Evolutionary conservation across 768 basidiomycete species (phyloP), one percentile per base, ranked within the genome.

Genomic region (Panus rudis): DNA sequence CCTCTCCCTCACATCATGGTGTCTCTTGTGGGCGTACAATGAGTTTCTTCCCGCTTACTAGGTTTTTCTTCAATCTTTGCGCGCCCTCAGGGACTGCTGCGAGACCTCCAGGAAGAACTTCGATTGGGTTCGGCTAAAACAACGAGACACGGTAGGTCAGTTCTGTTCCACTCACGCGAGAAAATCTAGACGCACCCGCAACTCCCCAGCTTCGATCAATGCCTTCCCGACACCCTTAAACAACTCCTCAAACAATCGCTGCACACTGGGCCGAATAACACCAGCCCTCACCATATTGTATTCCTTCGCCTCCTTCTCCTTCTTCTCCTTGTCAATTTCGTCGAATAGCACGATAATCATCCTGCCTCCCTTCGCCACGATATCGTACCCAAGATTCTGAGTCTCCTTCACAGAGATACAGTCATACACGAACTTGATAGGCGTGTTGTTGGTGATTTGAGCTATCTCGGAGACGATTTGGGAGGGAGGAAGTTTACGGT

Each of bases 231-330:
- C n/a, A 11, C 12, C 24, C n/a, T n/a, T n/a, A n/a, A n/a, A n/a
- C n/a, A n/a, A n/a, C n/a, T n/a, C n/a, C n/a, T n/a, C n/a, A n/a
- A n/a, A n/a, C n/a, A n/a, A n/a, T n/a, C 49, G 25, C 17, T 50
- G 41, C 31, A 32, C 40, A n/a, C n/a, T n/a, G 6, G 43, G 43
- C 8, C 17, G 6, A 25, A n/a, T n/a, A n/a, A n/a, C n/a, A n/a
- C n/a, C n/a, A n/a, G n/a, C n/a, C n/a, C n/a, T n/a, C n/a, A n/a
- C n/a, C n/a, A n/a, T n/a, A n/a, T n/a, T n/a, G n/a, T n/a, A n/a
- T n/a, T 77, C 61, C 26, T 65, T 67, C 7, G 72, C 74, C n/a
- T n/a, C n/a, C n/a, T n/a, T n/a, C n/a, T n/a, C n/a, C 39, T 46
- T 43, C 25, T 4, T 4, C 26, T 28, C 46, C n/a, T n/a, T n/a